A percentile compares a stretch with the other conserved stretches of the same genome.
phyloP scores from a whole-genome alignment of 2,329 filamentous ascomycete species.

The Scedosporium aurantiacum region DNA sequence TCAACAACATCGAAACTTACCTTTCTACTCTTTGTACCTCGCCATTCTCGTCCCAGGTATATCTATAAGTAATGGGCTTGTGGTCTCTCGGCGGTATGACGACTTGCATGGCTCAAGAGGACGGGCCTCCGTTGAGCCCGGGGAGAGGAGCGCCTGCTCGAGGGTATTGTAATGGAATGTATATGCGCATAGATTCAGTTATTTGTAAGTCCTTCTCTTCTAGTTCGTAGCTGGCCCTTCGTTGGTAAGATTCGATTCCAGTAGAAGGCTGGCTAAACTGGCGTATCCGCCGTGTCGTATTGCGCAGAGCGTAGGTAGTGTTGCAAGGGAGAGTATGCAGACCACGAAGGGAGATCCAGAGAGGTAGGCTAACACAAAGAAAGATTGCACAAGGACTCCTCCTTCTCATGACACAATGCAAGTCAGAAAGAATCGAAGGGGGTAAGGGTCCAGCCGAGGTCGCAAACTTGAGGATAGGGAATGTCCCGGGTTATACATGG shows the following conservation, averaged over 20 bases:
- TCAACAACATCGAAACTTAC: neutral
- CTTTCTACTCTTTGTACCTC: constrained; percentile 11
- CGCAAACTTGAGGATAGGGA: neutral
- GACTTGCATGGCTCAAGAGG: constrained; percentile 8
- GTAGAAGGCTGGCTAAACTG: neutral
- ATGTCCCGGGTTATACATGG: neutral
- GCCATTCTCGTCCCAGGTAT: constrained; percentile 12
- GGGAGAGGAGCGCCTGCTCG: neutral
- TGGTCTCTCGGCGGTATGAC: constrained; percentile 12
- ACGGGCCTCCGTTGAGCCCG: neutral
- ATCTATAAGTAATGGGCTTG: constrained; percentile 10
- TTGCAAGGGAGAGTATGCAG: neutral
- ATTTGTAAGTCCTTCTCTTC: neutral
- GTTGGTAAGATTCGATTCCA: neutral
- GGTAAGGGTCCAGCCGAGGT: neutral
- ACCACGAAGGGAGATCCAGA: neutral
- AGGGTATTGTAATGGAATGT: neutral
- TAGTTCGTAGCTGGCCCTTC: neutral
- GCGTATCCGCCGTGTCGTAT: neutral
- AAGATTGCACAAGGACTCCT: neutral
- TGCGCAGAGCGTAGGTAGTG: neutral
- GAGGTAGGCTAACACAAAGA: neutral
- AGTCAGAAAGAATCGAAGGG: neutral
- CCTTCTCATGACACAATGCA: neutral
- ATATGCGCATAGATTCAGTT: neutral